Evolutionary conservation across 1,284 basidiomycete genomes (phyloP).

Genomic region (Pseudozyma thailandica): DNA sequence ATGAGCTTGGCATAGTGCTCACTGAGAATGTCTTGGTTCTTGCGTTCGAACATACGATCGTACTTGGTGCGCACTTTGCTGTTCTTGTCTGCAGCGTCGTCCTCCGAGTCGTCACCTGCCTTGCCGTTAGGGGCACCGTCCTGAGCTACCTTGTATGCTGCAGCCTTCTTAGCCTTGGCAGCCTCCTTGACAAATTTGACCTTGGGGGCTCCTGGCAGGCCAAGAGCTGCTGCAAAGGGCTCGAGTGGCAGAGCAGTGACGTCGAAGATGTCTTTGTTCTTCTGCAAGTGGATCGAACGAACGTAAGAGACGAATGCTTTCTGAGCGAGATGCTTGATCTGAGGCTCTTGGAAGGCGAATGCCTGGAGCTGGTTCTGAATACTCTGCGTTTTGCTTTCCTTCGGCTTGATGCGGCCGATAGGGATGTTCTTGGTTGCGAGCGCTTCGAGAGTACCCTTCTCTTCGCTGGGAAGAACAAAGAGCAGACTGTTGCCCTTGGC

Average conservation of each 20-base stretch:
- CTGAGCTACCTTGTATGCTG: constrained; percentile 58
- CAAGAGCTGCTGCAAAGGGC: constrained; percentile 86
- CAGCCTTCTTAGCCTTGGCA: constrained; percentile 80
- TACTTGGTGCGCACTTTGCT: constrained; percentile 79
- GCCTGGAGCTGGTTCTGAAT: constrained; percentile 90
- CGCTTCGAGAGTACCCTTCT: constrained; percentile 83
- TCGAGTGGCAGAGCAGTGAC: constrained; percentile 83
- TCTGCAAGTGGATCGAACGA: constrained; percentile 90
- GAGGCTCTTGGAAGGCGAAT: constrained; percentile 92
- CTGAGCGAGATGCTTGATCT: constrained; percentile 97
- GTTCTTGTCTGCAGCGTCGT: constrained; percentile 45
- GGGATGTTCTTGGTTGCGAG: constrained; percentile 79
- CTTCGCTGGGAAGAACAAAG: constrained; percentile 87
- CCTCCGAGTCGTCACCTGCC: constrained; percentile 61
- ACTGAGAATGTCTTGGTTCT: constrained; percentile 92
- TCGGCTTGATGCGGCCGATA: constrained; percentile 83
- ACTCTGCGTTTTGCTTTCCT: constrained; percentile 85
- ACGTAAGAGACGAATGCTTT: constrained; percentile 97
- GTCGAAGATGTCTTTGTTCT: constrained; percentile 92
- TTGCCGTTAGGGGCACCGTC: constrained; percentile 22
- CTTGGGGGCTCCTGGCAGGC: constrained; percentile 92
- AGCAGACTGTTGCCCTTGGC: constrained; percentile 87
- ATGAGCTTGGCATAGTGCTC: constrained; percentile 90
- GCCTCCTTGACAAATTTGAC: constrained; percentile 86
- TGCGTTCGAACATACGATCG: constrained; percentile 96